Conservation (phyloP, 441 rosid genomes). For the Jatropha podagrica region DNA sequence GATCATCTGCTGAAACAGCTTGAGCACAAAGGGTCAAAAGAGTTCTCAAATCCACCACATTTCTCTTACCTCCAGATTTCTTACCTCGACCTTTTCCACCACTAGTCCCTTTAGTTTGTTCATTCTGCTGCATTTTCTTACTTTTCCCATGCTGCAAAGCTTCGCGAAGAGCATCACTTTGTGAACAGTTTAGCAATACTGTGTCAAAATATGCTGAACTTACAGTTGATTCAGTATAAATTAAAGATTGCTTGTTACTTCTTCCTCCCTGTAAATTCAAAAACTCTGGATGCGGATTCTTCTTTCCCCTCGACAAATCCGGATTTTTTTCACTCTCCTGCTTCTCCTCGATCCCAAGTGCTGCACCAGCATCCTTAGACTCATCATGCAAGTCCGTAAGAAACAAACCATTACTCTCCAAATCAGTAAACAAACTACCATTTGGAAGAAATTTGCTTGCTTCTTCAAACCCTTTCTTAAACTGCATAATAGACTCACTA, state of each 20-base stretch:
- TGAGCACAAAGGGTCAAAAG: slow-evolving; percentile 56
- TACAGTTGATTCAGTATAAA: slow-evolving; percentile 37
- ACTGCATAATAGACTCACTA: slow-evolving; percentile 56
- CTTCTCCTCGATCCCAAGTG: slow-evolving; percentile 24
- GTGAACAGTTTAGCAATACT: slow-evolving; percentile 43
- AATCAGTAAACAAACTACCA: slow-evolving; percentile 38
- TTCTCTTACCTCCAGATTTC: slow-evolving; percentile 39
- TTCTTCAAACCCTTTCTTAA: slow-evolving; percentile 74
- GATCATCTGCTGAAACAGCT: slow-evolving; percentile 58
- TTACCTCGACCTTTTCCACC: slow-evolving; percentile 37
- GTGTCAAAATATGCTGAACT: slow-evolving; percentile 49
- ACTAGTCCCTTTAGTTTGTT: slow-evolving; percentile 26
- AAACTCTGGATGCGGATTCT: slow-evolving; percentile 40
- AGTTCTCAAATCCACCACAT: slow-evolving; percentile 54
- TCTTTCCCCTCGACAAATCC: slow-evolving; percentile 37
- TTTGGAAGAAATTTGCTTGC: slow-evolving; percentile 75
- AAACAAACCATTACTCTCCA: slow-evolving; percentile 30
- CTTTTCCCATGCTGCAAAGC: slow-evolving; percentile 37
- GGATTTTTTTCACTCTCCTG: slow-evolving; percentile 25
- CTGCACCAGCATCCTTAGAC: slow-evolving; percentile 29
- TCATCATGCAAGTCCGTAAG: slow-evolving; percentile 23
- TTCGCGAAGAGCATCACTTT: slow-evolving; percentile 46
- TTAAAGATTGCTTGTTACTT: slow-evolving; percentile 45
- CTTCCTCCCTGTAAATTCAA: slow-evolving; percentile 36
- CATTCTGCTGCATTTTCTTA: slow-evolving; percentile 33